Base-by-base conservation (phyloP, 805 yeast species). In the Sugiyamaella marilandica region DNA sequence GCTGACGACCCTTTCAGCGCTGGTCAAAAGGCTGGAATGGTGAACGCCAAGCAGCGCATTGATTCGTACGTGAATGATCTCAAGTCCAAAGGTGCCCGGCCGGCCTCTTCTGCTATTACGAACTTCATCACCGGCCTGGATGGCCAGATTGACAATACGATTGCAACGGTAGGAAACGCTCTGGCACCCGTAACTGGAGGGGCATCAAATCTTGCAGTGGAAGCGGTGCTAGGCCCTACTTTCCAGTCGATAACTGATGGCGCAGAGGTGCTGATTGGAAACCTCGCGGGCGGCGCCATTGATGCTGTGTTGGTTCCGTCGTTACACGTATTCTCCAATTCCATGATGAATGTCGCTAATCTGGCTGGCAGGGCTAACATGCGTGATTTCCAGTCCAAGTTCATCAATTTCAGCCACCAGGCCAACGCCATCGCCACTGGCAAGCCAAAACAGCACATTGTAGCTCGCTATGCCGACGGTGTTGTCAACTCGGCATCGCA, bases 241-340 rank as follows among this genome's bases (percentile, higher is more conserved):
- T 58, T 59, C 47, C 58, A 59, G 43, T 56, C 60, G 2, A 32
- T 57, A 9, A 58, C 59, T 37, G 59, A 60, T 32, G 64, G 62
- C 18, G 57, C 54, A 10, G 62, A 60, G 50, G 59, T 59, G 8
- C 53, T 60, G 11, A 48, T 59, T 44, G 59, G 58, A 2, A 60
- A 59, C 48, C 37, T 51, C 21, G 53, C 41, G 8, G 60, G 60
- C 2, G 61, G 53, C 18, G 44, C 49, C 9, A 33, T 55, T 21
- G 59, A 54, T 47, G 41, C 41, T 16, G 48, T 41, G 11, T 21
- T 52, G 5, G 55, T 48, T 2, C 58, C 59, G n/a, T 47, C 46
- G 16, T 35, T 54, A 45, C 45, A 52, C 45, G 47, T 41, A 16
- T 26, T 56, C 53, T 47, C 47, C n/a, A 45, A 39, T n/a, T 34